Evolutionary conservation across 1,284 basidiomycete genomes (phyloP).

Genomic region (Ustilago sp.): DNA sequence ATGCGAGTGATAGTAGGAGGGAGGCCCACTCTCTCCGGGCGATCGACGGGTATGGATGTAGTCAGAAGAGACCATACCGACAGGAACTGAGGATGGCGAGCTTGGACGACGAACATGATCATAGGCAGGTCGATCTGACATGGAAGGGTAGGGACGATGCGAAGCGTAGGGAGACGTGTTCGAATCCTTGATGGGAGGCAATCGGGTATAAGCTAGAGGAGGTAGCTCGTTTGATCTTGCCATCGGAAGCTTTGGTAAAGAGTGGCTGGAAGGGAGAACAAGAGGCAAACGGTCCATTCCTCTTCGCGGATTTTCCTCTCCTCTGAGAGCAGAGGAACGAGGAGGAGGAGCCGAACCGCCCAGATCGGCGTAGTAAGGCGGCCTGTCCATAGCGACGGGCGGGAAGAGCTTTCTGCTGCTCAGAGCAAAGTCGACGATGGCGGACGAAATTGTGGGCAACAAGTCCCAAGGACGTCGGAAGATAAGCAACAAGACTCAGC

Average conservation of each 20-base stretch:
- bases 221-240: slow-evolving; percentile 19
- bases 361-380: slow-evolving; percentile 30
- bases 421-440: slow-evolving; percentile 31
- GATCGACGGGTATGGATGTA: slow-evolving; percentile 27
- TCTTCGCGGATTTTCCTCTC: slow-evolving; percentile 14
- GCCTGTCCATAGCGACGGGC: slow-evolving; percentile 38
- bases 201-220: slow-evolving; percentile 10
- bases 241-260: slow-evolving; percentile 16
- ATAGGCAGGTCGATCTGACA: slow-evolving; percentile 16
- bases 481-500: neutral
- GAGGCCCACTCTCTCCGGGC: slow-evolving; percentile 15
- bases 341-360: slow-evolving; percentile 20
- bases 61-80: slow-evolving; percentile 42
- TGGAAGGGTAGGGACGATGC: slow-evolving; percentile 28
- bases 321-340: slow-evolving; percentile 10
- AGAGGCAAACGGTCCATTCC: slow-evolving; percentile 29
- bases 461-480: slow-evolving; percentile 1
- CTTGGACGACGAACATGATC: slow-evolving; percentile 20
- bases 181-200: slow-evolving; percentile 37
- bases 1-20: slow-evolving; percentile 16
- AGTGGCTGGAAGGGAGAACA: slow-evolving; percentile 24
- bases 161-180: slow-evolving; percentile 5
- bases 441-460: slow-evolving; percentile 50
- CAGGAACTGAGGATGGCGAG: slow-evolving; percentile 24
- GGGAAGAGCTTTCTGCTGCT: slow-evolving; percentile 45